These are phyloP conservation scores for Collybiopsis luxurians DNA, from an alignment of 768 basidiomycete species.

Conservation along the genomic window DNA sequence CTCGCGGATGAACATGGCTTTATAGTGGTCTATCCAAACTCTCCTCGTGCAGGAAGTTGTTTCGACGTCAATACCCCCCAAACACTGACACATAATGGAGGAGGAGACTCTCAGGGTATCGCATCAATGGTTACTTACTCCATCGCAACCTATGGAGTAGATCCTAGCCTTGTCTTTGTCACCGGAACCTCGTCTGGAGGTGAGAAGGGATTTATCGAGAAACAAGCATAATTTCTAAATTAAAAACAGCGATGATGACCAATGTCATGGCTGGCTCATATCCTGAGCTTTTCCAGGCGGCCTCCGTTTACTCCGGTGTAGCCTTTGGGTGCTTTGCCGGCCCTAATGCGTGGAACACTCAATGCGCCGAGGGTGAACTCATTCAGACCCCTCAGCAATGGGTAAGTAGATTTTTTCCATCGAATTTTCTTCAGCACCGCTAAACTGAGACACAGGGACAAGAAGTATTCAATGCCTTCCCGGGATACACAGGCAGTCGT, in stretches of 20 bases:
- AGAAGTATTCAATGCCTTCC: slow-evolving; percentile 43
- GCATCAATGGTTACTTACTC: slow-evolving; percentile 46
- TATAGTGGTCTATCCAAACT: slow-evolving; percentile 50
- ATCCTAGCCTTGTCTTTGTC: slow-evolving; percentile 44
- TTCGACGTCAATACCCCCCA: slow-evolving; percentile 51
- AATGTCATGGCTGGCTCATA: slow-evolving; percentile 50
- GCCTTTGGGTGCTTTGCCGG: slow-evolving; percentile 54
- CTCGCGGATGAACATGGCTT: slow-evolving; percentile 47
- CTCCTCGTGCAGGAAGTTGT: slow-evolving; percentile 42
- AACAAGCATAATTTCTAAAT: too few species aligned
- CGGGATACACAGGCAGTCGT: slow-evolving; percentile 52
- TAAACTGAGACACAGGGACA: too few species aligned
- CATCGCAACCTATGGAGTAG: slow-evolving; percentile 45
- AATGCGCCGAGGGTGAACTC: slow-evolving; percentile 42
- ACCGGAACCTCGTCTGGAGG: slow-evolving; percentile 30
- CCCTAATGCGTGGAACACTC: slow-evolving; percentile 42
- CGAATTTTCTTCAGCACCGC: too few species aligned
- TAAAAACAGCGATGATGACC: slow-evolving; percentile 62
- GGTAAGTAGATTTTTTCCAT: too few species aligned
- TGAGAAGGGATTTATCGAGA: too few species aligned
- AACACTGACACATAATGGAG: slow-evolving; percentile 55
- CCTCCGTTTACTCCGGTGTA: slow-evolving; percentile 48
- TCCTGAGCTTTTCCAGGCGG: slow-evolving; percentile 52
- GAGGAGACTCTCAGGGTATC: slow-evolving; percentile 54
- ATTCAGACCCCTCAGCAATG: slow-evolving; percentile 46